A percentile compares a stretch with the other conserved stretches of the same genome.
phyloP scores from a whole-genome alignment of 495 filamentous ascomycete genomes.

The Bathelium albidoporum region DNA sequence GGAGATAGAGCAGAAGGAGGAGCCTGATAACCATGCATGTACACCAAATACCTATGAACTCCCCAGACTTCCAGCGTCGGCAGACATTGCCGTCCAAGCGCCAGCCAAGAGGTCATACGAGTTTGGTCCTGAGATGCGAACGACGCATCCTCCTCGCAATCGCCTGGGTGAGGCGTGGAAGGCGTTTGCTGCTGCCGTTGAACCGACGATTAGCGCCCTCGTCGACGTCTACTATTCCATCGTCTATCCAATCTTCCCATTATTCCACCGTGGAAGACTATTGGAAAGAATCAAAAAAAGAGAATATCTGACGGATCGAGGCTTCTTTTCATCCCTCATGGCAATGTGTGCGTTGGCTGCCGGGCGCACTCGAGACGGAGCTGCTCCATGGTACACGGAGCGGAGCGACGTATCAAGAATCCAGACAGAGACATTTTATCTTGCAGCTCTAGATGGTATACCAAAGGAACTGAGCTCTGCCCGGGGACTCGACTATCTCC shows the following conservation, averaged over 20 bases:
- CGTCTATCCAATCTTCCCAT: slow-evolving; percentile 37
- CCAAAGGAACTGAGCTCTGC: slow-evolving; percentile 31
- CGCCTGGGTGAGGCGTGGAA: slow-evolving; percentile 18
- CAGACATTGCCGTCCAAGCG: background rate
- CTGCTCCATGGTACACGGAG: slow-evolving; percentile 9
- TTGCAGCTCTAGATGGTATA: slow-evolving; percentile 35
- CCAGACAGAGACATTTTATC: slow-evolving; percentile 38
- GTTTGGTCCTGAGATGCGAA: background rate
- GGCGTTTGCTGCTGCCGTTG: slow-evolving; percentile 27
- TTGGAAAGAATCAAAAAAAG: slow-evolving; percentile 28
- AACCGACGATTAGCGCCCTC: slow-evolving; percentile 27
- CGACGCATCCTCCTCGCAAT: background rate
- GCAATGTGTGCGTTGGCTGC: slow-evolving; percentile 40
- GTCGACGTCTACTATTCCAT: slow-evolving; percentile 39
- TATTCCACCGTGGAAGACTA: slow-evolving; percentile 39
- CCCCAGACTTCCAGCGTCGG: background rate
- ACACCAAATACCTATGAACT: background rate
- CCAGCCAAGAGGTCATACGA: background rate
- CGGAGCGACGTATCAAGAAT: slow-evolving; percentile 9
- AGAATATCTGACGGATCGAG: slow-evolving; percentile 34
- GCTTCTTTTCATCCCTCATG: slow-evolving; percentile 41
- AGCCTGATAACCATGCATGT: background rate
- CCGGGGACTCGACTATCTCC: slow-evolving; percentile 36
- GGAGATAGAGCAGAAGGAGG: background rate
- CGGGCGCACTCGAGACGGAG: slow-evolving; percentile 39